Evolutionary conservation across 345 rosid species (phyloP).

Genomic region (Aurinia saxatilis): DNA sequence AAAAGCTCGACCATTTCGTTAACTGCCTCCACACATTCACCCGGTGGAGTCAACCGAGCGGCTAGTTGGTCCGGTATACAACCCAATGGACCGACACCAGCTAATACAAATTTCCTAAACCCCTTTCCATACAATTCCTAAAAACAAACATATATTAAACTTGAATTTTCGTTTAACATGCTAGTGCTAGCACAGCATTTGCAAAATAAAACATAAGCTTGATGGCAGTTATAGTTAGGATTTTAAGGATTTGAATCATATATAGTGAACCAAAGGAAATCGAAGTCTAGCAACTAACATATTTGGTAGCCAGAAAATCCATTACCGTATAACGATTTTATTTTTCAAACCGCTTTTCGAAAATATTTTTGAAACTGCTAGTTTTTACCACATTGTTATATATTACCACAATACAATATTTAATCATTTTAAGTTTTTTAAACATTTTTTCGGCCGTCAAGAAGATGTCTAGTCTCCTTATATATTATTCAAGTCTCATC

Average conservation of each 20-base stretch:
- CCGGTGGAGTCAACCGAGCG: constrained; percentile 27
- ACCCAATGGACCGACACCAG: constrained; percentile 56
- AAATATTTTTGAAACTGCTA: too few species aligned
- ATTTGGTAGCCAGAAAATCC: too few species aligned
- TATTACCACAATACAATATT: too few species aligned
- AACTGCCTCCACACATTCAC: constrained; percentile 35
- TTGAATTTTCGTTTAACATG: background rate
- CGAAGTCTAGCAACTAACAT: too few species aligned
- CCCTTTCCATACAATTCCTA: constrained; percentile 51
- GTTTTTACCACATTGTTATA: too few species aligned
- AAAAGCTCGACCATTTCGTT: constrained; percentile 42
- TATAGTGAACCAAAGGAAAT: background rate
- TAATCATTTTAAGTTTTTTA: too few species aligned
- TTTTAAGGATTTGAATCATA: background rate
- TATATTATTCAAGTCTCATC: too few species aligned
- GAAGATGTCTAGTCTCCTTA: too few species aligned
- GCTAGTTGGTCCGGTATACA: constrained; percentile 60
- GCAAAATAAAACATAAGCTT: background rate
- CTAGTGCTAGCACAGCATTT: background rate
- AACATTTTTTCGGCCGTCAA: too few species aligned
- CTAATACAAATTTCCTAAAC: constrained; percentile 55
- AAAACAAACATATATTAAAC: background rate
- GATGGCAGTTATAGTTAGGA: background rate
- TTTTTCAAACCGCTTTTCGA: too few species aligned
- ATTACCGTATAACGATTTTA: too few species aligned